Evolutionary conservation across 306 rosid genomes (phyloP), one percentile per base, ranked within the genome.

Genomic region (Sindora glabra): DNA sequence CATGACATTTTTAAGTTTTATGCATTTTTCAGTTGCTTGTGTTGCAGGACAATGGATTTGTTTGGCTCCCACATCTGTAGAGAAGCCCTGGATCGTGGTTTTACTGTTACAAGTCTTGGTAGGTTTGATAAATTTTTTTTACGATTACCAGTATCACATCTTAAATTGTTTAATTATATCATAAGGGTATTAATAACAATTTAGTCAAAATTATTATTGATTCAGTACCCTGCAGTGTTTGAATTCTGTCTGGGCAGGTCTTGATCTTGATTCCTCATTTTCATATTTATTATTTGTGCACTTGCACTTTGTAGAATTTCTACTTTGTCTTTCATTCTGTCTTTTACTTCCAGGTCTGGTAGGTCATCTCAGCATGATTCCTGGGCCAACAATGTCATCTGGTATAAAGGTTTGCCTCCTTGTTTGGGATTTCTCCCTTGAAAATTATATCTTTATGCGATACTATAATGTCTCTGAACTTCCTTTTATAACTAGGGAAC

Each of bases 11-110:
- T 64, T 48, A 16, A 67, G 55, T 46, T 74, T 39, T 44, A 24
- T 72, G 76, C 39, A 37, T 62, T 40, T 72, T 64, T 32, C 56
- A 92, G 99, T 74, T 92, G 74, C 95, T 92, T 69, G 96, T 92
- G 69, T 67, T 92, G 88, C 96, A 96, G 62, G 99, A 96, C 73
- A 92, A 83, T 75, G 99, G 99, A 51, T 92, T 92, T 74, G 95
- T 92, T n/a, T 66, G 99, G 99, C 65, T 92, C 96, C 15, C 95
- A 92, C 67, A 24, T 92, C 36, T 86, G 95, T 69, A 77, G 72
- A 68, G 99, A 86, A 71, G 99, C 96, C 40, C 60, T 92, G 16
- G 75, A 76, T 37, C 89, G 33, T 21, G 99, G 94, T 17, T 68
- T 88, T 61, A 50, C 99, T 33, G 95, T 92, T 59, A 83, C 89